Evolutionary conservation across 768 basidiomycete genomes (phyloP).

Genomic region (Jaapia argillacea): DNA sequence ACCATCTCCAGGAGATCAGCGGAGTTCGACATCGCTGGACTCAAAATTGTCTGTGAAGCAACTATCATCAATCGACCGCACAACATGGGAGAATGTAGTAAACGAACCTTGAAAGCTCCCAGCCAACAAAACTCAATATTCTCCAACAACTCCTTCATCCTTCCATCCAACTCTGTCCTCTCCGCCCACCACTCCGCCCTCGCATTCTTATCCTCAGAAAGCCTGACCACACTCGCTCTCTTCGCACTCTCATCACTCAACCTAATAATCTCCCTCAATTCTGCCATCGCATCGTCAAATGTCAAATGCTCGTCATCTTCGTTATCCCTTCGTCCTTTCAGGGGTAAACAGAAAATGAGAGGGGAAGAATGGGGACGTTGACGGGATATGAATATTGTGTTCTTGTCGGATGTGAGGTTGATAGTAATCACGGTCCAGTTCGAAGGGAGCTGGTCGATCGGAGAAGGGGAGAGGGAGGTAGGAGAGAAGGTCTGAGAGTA

Average conservation of each 20-base stretch:
- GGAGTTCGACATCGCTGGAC: slow-evolving; percentile 31
- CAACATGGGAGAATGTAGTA: neutral
- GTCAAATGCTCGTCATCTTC: slow-evolving; percentile 65
- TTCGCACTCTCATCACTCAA: slow-evolving; percentile 70
- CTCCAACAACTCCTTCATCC: slow-evolving; percentile 63
- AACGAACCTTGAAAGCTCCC: slow-evolving; percentile 86
- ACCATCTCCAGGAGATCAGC: slow-evolving; percentile 43
- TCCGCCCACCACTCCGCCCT: slow-evolving; percentile 82
- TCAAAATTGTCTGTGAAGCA: slow-evolving; percentile 47
- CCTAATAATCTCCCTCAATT: slow-evolving; percentile 74
- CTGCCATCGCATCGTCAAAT: slow-evolving; percentile 61
- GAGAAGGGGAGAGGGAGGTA: slow-evolving; percentile 29
- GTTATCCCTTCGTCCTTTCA: slow-evolving; percentile 73
- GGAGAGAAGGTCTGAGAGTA: slow-evolving; percentile 31
- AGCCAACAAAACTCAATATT: slow-evolving; percentile 96
- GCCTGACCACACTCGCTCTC: slow-evolving; percentile 59
- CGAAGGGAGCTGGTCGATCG: slow-evolving; percentile 41
- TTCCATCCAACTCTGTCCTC: slow-evolving; percentile 62
- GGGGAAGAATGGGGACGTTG: slow-evolving; percentile 54
- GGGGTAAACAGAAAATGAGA: slow-evolving; percentile 80
- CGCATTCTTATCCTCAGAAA: slow-evolving; percentile 47
- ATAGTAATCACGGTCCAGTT: slow-evolving; percentile 85
- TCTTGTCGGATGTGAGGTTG: slow-evolving; percentile 73
- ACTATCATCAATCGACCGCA: neutral
- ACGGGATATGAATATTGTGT: slow-evolving; percentile 75